Evolutionary conservation across 208 protist species (phyloP).

Genomic region (Herpetomonas tarakana): DNA sequence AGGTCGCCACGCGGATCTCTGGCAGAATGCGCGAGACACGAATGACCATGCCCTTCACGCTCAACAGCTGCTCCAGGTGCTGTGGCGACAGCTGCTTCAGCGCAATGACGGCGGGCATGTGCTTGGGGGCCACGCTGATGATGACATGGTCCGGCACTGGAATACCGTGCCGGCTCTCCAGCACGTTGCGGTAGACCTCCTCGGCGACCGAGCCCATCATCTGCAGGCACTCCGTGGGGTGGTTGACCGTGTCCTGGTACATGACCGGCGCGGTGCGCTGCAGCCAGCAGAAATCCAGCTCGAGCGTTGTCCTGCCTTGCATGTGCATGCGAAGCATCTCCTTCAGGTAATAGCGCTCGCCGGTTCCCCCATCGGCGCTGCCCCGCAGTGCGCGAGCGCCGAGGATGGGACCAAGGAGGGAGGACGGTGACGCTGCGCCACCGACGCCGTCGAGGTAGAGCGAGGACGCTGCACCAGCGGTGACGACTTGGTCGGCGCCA

Average conservation of each 20-base stretch:
- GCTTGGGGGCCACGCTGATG: slow-evolving; percentile 56
- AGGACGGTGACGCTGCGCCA: not conserved
- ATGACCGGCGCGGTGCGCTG: slow-evolving; percentile 34
- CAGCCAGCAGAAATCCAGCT: slow-evolving; percentile 75
- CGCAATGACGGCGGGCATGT: slow-evolving; percentile 56
- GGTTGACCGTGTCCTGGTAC: slow-evolving; percentile 58
- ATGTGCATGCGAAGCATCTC: slow-evolving; percentile 73
- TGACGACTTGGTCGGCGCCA: not conserved
- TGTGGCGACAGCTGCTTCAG: slow-evolving; percentile 69
- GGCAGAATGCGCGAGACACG: slow-evolving; percentile 91
- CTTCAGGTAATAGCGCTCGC: slow-evolving; percentile 53
- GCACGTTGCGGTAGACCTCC: slow-evolving; percentile 60
- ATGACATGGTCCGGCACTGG: slow-evolving; percentile 55
- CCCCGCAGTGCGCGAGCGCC: not conserved
- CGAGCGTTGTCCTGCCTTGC: slow-evolving; percentile 61
- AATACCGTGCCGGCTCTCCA: slow-evolving; percentile 38
- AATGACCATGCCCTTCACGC: slow-evolving; percentile 91
- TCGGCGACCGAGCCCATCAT: slow-evolving; percentile 83
- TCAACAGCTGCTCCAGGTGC: slow-evolving; percentile 84
- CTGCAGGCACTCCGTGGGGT: slow-evolving; percentile 87
- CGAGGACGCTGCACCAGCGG: not conserved
- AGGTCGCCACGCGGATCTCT: slow-evolving; percentile 92
- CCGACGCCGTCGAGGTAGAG: not conserved
- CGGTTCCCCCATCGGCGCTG: slow-evolving; percentile 8
- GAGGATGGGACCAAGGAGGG: not conserved